phyloP scores from a whole-genome alignment of 345 rosid genomes.

The Chamaenerion angustifolium region DNA sequence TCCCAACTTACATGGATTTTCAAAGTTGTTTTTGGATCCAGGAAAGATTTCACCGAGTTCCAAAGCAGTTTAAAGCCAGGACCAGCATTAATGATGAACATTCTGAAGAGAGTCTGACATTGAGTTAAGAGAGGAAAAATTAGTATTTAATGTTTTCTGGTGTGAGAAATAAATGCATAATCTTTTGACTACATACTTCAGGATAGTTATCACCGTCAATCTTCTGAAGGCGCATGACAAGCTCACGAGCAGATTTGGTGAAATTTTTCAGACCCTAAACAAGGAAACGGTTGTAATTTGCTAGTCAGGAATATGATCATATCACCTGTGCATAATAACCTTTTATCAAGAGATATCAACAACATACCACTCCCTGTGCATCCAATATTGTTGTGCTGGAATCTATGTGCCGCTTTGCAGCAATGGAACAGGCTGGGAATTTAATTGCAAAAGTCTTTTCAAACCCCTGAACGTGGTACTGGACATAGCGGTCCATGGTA shows the following conservation, averaged over 20 bases:
- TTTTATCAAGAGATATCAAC: neutral
- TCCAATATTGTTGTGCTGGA: constrained; percentile 82
- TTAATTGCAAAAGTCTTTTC: constrained; percentile 65
- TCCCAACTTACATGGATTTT: constrained; percentile 59
- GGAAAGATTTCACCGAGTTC: constrained; percentile 59
- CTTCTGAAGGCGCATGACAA: constrained; percentile 70
- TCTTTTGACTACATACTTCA: constrained; percentile 38
- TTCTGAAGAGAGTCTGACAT: constrained; percentile 73
- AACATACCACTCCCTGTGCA: constrained; percentile 85
- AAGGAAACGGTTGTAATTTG: neutral
- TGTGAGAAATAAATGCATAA: neutral
- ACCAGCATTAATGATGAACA: constrained; percentile 86
- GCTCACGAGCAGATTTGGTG: constrained; percentile 68
- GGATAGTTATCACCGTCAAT: constrained; percentile 91
- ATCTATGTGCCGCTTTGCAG: constrained; percentile 87
- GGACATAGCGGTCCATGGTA: constrained; percentile 57
- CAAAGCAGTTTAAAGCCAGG: constrained; percentile 69
- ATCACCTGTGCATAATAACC: neutral
- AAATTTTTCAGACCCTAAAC: constrained; percentile 64
- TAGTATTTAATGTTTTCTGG: neutral
- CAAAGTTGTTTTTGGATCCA: constrained; percentile 81
- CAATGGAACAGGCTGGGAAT: constrained; percentile 84
- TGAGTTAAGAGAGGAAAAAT: neutral
- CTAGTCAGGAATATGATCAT: neutral
- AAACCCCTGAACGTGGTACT: constrained; percentile 83